Conservation (phyloP, 2,329 filamentous ascomycete genomes). For the Neonectria magnoliae region DNA sequence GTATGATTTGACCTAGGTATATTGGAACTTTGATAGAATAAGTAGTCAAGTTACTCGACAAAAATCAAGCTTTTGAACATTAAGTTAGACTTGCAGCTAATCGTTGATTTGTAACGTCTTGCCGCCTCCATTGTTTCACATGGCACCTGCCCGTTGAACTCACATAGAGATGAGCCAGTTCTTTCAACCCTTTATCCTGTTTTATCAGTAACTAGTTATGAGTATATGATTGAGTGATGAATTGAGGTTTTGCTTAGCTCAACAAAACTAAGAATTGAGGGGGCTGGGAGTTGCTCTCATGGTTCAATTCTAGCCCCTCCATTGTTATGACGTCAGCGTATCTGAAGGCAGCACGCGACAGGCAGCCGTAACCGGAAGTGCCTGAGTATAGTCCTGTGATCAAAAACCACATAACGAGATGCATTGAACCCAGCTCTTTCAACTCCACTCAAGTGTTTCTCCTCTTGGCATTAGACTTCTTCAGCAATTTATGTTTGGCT, state of each 20-base stretch:
- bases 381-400: background rate
- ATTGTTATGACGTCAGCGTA: constrained; percentile 8
- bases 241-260: background rate
- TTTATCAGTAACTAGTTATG: background rate
- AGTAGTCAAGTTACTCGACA: background rate
- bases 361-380: background rate
- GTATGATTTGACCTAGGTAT: background rate
- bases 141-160: background rate
- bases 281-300: background rate
- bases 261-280: background rate
- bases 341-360: background rate
- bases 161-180: background rate
- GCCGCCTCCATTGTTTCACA: background rate
- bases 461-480: background rate
- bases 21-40: background rate
- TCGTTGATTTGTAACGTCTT: background rate
- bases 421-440: background rate
- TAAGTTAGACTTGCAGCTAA: background rate
- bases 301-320: background rate
- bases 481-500: background rate
- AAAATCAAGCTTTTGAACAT: background rate
- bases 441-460: background rate
- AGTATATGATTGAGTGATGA: background rate
- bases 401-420: background rate
- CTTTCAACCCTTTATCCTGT: background rate